Conservation (phyloP, 495 filamentous ascomycete species). For the Tuber calosporum region DNA sequence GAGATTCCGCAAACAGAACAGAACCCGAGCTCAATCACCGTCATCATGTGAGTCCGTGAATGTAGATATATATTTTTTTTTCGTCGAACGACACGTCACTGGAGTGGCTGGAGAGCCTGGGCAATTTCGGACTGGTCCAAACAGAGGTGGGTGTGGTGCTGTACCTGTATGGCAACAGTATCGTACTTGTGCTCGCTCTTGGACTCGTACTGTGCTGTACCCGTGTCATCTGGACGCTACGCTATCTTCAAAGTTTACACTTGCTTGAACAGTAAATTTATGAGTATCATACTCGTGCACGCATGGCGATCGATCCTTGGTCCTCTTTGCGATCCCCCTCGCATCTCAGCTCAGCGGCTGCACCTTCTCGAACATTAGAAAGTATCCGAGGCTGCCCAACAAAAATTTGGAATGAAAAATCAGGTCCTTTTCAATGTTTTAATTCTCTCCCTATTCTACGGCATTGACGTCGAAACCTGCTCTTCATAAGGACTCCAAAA, state of each 20-base stretch:
- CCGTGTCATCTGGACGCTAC: neutral
- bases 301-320: constrained; percentile 1
- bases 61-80: constrained; percentile 4
- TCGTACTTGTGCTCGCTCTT: no score
- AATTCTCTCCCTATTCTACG: neutral
- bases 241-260: neutral
- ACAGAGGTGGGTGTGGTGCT: constrained; percentile 17
- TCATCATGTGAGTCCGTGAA: constrained; percentile 39
- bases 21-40: constrained; percentile 25
- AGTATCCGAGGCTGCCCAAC: neutral
- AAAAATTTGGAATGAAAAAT: neutral
- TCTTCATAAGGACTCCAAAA: neutral
- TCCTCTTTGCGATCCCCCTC: neutral
- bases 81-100: constrained; percentile 34
- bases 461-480: neutral
- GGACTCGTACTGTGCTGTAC: no score
- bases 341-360: neutral
- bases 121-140: constrained; percentile 22
- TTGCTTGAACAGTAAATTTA: no score
- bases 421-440: neutral
- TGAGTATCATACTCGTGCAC: no score
- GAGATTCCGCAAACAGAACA: constrained; percentile 34
- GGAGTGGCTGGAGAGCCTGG: constrained; percentile 14
- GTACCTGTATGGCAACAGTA: neutral
- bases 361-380: neutral